Percentiles rank a stretch among this genome's conserved stretches.
Conservation (phyloP, 257 asterid species). For the Verbena officinalis region DNA sequence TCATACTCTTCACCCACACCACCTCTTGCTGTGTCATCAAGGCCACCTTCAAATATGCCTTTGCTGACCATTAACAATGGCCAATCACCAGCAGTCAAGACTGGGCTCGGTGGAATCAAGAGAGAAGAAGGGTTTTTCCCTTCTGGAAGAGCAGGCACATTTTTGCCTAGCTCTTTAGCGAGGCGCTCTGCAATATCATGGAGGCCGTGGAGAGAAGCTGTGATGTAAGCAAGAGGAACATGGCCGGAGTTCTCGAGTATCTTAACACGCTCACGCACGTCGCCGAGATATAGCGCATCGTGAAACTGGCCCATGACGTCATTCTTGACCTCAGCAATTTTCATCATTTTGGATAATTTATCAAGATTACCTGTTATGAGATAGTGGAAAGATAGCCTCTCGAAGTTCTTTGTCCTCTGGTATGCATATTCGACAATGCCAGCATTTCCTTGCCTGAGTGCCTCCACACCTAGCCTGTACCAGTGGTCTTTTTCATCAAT, state of each 20-base stretch:
- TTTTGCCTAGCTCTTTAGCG: constrained; percentile 62
- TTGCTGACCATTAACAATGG: constrained; percentile 78
- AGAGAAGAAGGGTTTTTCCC: constrained; percentile 59
- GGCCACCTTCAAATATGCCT: constrained; percentile 76
- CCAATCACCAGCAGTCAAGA: constrained; percentile 82
- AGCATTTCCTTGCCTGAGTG: constrained; percentile 93
- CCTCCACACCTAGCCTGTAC: constrained; percentile 93
- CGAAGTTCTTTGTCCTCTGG: constrained; percentile 82
- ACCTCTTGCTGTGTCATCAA: constrained; percentile 52
- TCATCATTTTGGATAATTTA: constrained; percentile 86
- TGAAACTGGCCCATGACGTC: constrained; percentile 97
- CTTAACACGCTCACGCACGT: constrained; percentile 76
- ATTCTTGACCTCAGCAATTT: constrained; percentile 83
- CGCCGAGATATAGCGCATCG: constrained; percentile 82
- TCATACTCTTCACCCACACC: constrained; percentile 51
- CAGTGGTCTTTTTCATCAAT: constrained; percentile 86
- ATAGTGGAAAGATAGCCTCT: constrained; percentile 81
- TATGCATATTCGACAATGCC: constrained; percentile 89
- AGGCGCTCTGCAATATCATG: constrained; percentile 59
- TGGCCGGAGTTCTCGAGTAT: constrained; percentile 77
- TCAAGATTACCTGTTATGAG: constrained; percentile 78
- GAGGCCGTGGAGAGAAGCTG: constrained; percentile 73
- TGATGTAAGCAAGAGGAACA: constrained; percentile 74
- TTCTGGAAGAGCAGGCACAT: constrained; percentile 59
- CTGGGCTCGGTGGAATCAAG: constrained; percentile 72